Conservation (phyloP, 1,139 yeast genomes). For the Lodderomyces margitis region DNA sequence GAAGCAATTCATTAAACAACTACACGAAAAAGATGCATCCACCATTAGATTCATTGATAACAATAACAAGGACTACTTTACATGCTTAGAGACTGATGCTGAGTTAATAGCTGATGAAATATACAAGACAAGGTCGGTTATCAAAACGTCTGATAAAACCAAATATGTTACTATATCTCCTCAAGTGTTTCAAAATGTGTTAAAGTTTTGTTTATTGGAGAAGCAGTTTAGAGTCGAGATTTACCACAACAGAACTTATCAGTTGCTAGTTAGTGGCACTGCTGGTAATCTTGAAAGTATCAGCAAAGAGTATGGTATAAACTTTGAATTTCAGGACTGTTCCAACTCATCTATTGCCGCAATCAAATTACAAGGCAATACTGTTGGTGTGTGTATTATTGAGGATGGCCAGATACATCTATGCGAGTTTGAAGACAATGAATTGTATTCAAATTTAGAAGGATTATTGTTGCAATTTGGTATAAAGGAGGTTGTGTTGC, state of each 20-base stretch:
- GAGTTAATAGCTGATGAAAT: slow-evolving; percentile 75
- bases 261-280: slow-evolving; percentile 62
- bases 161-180: slow-evolving; percentile 76
- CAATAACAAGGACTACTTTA: slow-evolving; percentile 70
- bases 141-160: slow-evolving; percentile 55
- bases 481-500: slow-evolving; percentile 77
- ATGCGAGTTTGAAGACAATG: slow-evolving; percentile 83
- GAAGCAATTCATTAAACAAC: slow-evolving; percentile 56
- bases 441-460: slow-evolving; percentile 80
- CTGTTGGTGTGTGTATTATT: slow-evolving; percentile 75
- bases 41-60: slow-evolving; percentile 66
- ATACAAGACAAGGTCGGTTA: slow-evolving; percentile 77
- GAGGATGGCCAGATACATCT: slow-evolving; percentile 74
- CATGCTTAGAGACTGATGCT: slow-evolving; percentile 78
- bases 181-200: slow-evolving; percentile 64
- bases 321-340: slow-evolving; percentile 62
- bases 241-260: slow-evolving; percentile 60
- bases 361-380: slow-evolving; percentile 49
- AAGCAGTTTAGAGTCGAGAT: slow-evolving; percentile 75
- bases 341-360: slow-evolving; percentile 77
- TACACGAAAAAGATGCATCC: slow-evolving; percentile 45
- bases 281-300: slow-evolving; percentile 79
- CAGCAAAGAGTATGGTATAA: slow-evolving; percentile 41
- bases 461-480: slow-evolving; percentile 84
- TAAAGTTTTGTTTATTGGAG: slow-evolving; percentile 66